Evolutionary conservation across 345 rosid genomes (phyloP).

Genomic region (Aquilaria yunnanensis): DNA sequence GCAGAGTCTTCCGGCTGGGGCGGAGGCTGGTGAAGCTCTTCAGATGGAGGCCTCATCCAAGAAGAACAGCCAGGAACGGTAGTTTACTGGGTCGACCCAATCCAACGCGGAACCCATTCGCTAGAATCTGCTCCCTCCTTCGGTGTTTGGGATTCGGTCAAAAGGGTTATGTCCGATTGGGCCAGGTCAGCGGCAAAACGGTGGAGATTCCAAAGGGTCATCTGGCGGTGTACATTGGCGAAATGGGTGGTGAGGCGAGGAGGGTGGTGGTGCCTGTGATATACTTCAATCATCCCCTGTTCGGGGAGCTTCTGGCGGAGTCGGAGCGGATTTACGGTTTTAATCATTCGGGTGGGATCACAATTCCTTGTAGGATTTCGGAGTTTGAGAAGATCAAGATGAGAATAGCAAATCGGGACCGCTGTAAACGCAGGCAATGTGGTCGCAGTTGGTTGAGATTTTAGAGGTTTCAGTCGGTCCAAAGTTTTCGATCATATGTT

Average conservation of each 20-base stretch:
- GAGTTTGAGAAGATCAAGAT: constrained; percentile 72
- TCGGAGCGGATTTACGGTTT: constrained; percentile 74
- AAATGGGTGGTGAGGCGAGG: constrained; percentile 33
- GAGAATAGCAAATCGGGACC: constrained; percentile 63
- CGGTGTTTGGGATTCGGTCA: constrained; percentile 32
- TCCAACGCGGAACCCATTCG: constrained; percentile 20
- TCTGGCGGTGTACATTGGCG: constrained; percentile 73
- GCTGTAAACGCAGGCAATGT: constrained; percentile 19
- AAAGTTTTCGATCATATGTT: too few relatives aligned
- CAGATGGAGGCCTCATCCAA: constrained; percentile 32
- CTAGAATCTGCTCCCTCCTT: constrained; percentile 33
- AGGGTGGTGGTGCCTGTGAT: constrained; percentile 64
- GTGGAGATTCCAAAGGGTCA: constrained; percentile 63
- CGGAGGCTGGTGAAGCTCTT: constrained; percentile 39
- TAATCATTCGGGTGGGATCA: constrained; percentile 70
- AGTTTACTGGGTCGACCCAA: background rate
- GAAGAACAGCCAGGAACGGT: constrained; percentile 20
- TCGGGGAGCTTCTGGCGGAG: constrained; percentile 64
- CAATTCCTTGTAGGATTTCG: constrained; percentile 65
- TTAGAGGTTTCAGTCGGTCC: too few relatives aligned
- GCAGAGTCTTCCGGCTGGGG: constrained; percentile 48
- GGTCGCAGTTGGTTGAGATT: background rate
- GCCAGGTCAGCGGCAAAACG: constrained; percentile 18
- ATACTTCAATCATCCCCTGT: constrained; percentile 79
- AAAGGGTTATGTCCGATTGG: constrained; percentile 37